These are phyloP conservation scores for Cyamopsis tetragonoloba DNA, from an alignment of 306 rosid genomes.

Conservation along the genomic window DNA sequence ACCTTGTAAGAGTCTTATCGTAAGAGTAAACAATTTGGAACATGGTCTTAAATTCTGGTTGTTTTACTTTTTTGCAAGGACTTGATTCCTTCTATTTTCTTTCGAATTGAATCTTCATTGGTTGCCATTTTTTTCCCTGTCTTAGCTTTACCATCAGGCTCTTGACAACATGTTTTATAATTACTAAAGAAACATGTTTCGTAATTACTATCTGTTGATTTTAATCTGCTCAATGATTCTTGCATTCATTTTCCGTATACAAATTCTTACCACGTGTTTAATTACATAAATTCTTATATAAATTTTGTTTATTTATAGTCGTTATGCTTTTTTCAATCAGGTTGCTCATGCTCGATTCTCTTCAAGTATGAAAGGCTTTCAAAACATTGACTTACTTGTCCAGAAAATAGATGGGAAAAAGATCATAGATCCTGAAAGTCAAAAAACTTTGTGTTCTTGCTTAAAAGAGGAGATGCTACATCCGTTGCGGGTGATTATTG, in stretches of 20 bases:
- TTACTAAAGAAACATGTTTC: background rate
- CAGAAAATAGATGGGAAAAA: slow-evolving; percentile 65
- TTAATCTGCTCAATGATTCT: slow-evolving; percentile 7
- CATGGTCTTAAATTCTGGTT: background rate
- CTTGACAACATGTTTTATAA: background rate
- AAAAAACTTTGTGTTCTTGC: slow-evolving; percentile 53
- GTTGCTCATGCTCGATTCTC: slow-evolving; percentile 69
- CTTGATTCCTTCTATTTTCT: background rate
- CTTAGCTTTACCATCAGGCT: background rate
- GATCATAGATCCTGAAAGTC: slow-evolving; percentile 65
- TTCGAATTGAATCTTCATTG: background rate
- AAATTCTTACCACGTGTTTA: background rate
- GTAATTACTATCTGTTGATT: background rate
- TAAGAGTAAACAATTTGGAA: background rate
- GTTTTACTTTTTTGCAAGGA: background rate
- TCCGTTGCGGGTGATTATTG: slow-evolving; percentile 65
- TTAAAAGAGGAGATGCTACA: slow-evolving; percentile 71
- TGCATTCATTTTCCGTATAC: background rate
- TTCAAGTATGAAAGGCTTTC: slow-evolving; percentile 49
- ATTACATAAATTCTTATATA: background rate
- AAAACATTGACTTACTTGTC: slow-evolving; percentile 62
- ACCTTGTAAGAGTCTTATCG: background rate
- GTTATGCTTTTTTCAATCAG: slow-evolving; percentile 34
- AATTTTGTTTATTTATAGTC: background rate
- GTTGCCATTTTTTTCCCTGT: background rate